Base-by-base conservation (phyloP, 1,284 basidiomycete genomes). In the Naganishia sp. region DNA sequence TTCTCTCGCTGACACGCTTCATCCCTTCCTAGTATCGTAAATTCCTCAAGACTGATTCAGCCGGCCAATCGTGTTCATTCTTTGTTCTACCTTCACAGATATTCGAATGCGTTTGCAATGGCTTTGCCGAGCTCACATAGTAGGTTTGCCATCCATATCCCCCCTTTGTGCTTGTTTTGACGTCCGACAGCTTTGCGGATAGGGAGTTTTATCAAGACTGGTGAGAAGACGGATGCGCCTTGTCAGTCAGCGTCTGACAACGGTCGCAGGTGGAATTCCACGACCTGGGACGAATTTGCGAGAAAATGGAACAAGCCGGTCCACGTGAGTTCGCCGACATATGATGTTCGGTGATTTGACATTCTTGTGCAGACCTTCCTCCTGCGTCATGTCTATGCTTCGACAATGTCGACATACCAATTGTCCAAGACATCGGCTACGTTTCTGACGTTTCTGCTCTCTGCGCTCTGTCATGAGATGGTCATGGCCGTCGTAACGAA, bases 171-270 rank as follows among this genome's bases (percentile, higher is more conserved):
- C 13, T 18, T 10, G 18, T 25, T 42, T 21, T 6, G 5, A 9
- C 55, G 21, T 16, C 6, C 36, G 16, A 46, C 69, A 90, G 89
- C 75, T 99, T 98, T 75, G 93, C 93, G 31, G 95, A 99, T 77
- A 85, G 95, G 49, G 90, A 94, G 72, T 98, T 98, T 78, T 99
- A 98, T 79, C 90, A 94, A 79, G 94, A 97, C 77, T 97, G 93
- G 90, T 72, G 48, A 60, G 68, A 55, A 36, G 31, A 44, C 3
- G 6, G 64, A 39, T 7, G 25, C 45, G 13, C 60, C 42, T 44
- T 48, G 13, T 3, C n/a, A 2, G 13, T 31, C 28, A 5, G 42
- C 23, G 3, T 11, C 48, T 36, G 42, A 23, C 56, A 68, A 3
- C 33, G n/a, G 36, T 39, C 6, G 0, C 21, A 86, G 77, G 89